Evolutionary conservation across 345 rosid genomes (phyloP), one percentile per base, ranked within the genome.

Genomic region (Salix suchowensis): DNA sequence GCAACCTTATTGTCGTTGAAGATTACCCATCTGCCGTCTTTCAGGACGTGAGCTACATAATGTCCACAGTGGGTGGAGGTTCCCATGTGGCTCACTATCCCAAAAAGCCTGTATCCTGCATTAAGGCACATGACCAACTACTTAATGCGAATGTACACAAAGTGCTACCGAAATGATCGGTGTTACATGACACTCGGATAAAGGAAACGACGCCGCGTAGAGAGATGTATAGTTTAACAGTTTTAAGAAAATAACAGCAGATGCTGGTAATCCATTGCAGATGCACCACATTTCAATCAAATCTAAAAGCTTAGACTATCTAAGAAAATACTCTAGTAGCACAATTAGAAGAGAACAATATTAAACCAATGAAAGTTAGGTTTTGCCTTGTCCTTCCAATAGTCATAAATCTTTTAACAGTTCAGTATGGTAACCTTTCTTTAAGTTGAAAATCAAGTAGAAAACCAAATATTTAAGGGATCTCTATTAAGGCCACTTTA

Each of bases 1-100:
- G 94, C 99, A 4, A 96, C 99, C 89, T 92, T 96, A 79, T 75
- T 83, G 76, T 96, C 99, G 16, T 94, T 96, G 92, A 92, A 96
- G 24, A 94, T 94, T 12, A 83, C 92, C 98, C 99, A 96, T 68
- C 91, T 88, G 1, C 98, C 97, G 69, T 92, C 91, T 84, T 96
- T 94, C 30, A 84, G 61, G 32, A 96, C 85, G 85, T 96, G 99
- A 19, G 99, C 98, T 2, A 94, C 99, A 24, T 96, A 94, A 80
- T 96, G 99, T 3, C 97, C 98, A 52, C 97, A 94, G 62, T 91
- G 98, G 4, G 96, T 89, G 19, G 97, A 96, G 64, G 97, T 94
- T 79, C 98, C 98, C 9, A 96, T 96, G 81, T 96, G 99, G 78
- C 97, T 92, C 76, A 96, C 95, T 72, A 96, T 84, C 44, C 99